Conservation (phyloP, 2,329 filamentous ascomycete species). For the Trichoderma arundinaceum region DNA sequence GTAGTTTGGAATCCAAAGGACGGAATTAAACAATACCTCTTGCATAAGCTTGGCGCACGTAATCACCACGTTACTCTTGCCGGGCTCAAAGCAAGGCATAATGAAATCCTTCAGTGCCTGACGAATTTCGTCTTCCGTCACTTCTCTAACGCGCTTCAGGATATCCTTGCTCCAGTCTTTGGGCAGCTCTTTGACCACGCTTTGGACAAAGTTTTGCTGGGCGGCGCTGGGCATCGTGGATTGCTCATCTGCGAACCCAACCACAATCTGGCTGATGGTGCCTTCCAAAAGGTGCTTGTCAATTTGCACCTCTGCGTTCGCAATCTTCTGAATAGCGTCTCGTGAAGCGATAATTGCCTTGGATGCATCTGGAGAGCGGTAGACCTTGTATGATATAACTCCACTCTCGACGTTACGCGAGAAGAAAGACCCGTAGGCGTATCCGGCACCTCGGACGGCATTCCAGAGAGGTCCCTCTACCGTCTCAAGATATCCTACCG, state of each 20-base stretch:
- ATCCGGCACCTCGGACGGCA: conserved; percentile 87
- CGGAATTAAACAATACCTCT: conserved; percentile 60
- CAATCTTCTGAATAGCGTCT: conserved; percentile 75
- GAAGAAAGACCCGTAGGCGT: conserved; percentile 89
- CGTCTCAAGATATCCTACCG: conserved; percentile 87
- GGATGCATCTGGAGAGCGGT: conserved; percentile 85
- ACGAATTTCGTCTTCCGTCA: conserved; percentile 78
- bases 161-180: conserved; percentile 79
- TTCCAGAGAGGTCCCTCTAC: conserved; percentile 95
- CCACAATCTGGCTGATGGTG: conserved; percentile 87
- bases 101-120: conserved; percentile 75
- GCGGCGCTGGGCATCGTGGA: conserved; percentile 83
- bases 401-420: conserved; percentile 78
- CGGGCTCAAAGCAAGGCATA: conserved; percentile 78
- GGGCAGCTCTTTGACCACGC: conserved; percentile 77
- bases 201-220: conserved; percentile 79
- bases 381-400: conserved; percentile 82
- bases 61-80: conserved; percentile 82
- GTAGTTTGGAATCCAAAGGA: too few species aligned
- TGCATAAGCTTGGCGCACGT: conserved; percentile 86
- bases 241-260: conserved; percentile 85
- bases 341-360: conserved; percentile 83
- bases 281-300: conserved; percentile 86
- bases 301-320: conserved; percentile 71
- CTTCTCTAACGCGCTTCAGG: conserved; percentile 75